Percentiles rank a stretch among this genome's conserved stretches.
phyloP scores from a whole-genome alignment of 2,329 filamentous ascomycete genomes.

The Zarea fungicola region DNA sequence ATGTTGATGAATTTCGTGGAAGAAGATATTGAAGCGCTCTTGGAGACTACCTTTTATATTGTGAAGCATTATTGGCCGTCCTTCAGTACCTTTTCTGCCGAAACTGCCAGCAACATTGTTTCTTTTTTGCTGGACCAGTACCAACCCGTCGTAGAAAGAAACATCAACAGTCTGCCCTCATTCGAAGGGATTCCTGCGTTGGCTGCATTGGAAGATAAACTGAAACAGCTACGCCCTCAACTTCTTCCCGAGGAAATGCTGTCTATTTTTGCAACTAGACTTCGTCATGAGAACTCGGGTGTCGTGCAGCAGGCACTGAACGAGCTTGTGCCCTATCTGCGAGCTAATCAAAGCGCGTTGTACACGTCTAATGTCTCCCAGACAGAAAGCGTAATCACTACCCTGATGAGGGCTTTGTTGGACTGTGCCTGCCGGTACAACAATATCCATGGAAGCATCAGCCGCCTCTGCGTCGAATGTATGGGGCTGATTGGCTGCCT shows the following conservation, averaged over 20 bases:
- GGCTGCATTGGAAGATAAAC: slow-evolving; percentile 58
- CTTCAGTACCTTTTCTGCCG: slow-evolving; percentile 57
- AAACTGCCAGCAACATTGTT: slow-evolving; percentile 58
- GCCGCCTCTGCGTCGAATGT: slow-evolving; percentile 70
- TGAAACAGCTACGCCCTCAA: slow-evolving; percentile 58
- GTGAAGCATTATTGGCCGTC: slow-evolving; percentile 73
- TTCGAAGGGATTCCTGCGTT: slow-evolving; percentile 66
- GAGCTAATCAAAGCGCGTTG: slow-evolving; percentile 67
- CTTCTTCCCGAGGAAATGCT: slow-evolving; percentile 52
- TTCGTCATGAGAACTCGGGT: slow-evolving; percentile 76
- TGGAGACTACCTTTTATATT: slow-evolving; percentile 87
- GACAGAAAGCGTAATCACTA: slow-evolving; percentile 67
- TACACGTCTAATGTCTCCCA: slow-evolving; percentile 77
- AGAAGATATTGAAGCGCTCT: slow-evolving; percentile 71
- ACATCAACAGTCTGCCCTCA: slow-evolving; percentile 73
- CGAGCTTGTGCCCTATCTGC: slow-evolving; percentile 72
- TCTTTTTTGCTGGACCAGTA: slow-evolving; percentile 60
- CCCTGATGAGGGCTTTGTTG: slow-evolving; percentile 70
- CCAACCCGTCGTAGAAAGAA: slow-evolving; percentile 53
- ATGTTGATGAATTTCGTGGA: slow-evolving; percentile 71
- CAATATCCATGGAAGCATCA: slow-evolving; percentile 59
- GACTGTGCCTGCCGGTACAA: slow-evolving; percentile 83
- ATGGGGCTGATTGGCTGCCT: slow-evolving; percentile 86
- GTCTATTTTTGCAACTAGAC: slow-evolving; percentile 65
- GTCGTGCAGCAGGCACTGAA: slow-evolving; percentile 77